Conservation (phyloP, 371 early-diverging fungal species). For the Saksenaea oblongispora region DNA sequence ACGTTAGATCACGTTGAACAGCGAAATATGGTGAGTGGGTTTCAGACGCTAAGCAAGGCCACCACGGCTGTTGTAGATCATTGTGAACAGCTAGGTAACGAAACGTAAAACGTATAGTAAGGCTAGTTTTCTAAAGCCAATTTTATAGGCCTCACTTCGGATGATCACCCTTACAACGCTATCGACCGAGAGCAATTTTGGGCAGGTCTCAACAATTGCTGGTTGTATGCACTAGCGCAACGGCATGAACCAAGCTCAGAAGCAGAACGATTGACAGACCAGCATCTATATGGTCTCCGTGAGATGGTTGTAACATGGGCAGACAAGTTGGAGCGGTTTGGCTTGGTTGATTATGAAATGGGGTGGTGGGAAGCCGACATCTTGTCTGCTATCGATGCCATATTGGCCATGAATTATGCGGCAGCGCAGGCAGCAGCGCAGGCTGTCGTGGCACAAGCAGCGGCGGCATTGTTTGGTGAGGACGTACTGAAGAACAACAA, state of each 20-base stretch:
- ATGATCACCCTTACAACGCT: constrained; percentile 51
- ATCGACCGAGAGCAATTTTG: constrained; percentile 74
- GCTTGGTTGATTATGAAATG: constrained; percentile 85
- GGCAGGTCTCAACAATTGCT: constrained; percentile 80
- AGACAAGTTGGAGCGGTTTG: constrained; percentile 74
- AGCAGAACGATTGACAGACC: constrained; percentile 57
- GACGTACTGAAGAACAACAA: constrained; percentile 22
- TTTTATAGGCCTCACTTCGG: constrained; percentile 50
- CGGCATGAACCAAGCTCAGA: constrained; percentile 58
- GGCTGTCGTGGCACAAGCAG: constrained; percentile 49
- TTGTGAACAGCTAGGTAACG: constrained; percentile 70
- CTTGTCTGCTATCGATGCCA: constrained; percentile 70
- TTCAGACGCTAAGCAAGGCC: constrained; percentile 70
- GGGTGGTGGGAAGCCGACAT: constrained; percentile 87
- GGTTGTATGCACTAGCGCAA: constrained; percentile 75
- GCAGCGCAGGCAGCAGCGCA: constrained; percentile 52
- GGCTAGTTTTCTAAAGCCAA: neutral
- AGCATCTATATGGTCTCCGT: constrained; percentile 64
- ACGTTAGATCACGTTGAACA: constrained; percentile 70
- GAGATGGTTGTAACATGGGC: constrained; percentile 72
- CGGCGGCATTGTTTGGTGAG: constrained; percentile 47
- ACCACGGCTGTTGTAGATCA: constrained; percentile 73
- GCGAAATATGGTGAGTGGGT: constrained; percentile 69
- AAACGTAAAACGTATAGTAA: neutral
- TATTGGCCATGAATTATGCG: constrained; percentile 49